Evolutionary conservation across 192 early-diverging fungal genomes (phyloP), one percentile per base, ranked within the genome.

Genomic region (Backusella tarrabulga): DNA sequence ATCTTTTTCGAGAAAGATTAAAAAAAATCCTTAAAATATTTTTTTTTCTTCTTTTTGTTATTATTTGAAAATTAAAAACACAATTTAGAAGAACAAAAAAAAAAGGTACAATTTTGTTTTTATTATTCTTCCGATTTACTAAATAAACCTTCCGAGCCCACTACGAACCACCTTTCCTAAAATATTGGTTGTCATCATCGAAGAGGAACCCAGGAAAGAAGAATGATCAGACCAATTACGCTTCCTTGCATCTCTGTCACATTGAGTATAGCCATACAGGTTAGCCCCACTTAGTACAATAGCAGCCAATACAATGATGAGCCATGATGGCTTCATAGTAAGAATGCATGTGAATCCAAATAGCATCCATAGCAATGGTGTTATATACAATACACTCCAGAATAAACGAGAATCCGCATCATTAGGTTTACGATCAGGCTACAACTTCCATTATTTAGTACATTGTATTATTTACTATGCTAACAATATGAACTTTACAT

Each of bases 221-320:
- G 56, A 29, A 5, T 63, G 21, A 29, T 23, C 21, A 63, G 56
- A 3, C 56, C 56, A 63, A 29, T 29, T 23, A 63, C 56, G 56
- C 77, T 84, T 81, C 81, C 92, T 93, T 38, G 92, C 92, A 79
- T 95, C 96, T 89, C 96, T 97, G 79, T 99, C 95, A 79, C 97
- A 99, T 66, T 94, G 90, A 23, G 94, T 95, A 77, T 98, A 99
- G 17, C 97, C 98, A 75, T 96, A 84, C 44, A 98, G 91, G 79
- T 99, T 99, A 23, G 98, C 95, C 42, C 91, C 83, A 81, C 93
- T 96, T 79, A 99, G 84, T 2, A 90, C 76, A 38, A 99, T 82
- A 0, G 95, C 96, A 19, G 98, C 92, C 12, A 94, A 84, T 0
- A 95, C 92, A 73, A 98, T 91, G n/a, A 97, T 83, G n/a, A 97